Evolutionary conservation across 257 asterid species (phyloP), one percentile per base, ranked within the genome.

Genomic region (Solanum infundibuliforme): DNA sequence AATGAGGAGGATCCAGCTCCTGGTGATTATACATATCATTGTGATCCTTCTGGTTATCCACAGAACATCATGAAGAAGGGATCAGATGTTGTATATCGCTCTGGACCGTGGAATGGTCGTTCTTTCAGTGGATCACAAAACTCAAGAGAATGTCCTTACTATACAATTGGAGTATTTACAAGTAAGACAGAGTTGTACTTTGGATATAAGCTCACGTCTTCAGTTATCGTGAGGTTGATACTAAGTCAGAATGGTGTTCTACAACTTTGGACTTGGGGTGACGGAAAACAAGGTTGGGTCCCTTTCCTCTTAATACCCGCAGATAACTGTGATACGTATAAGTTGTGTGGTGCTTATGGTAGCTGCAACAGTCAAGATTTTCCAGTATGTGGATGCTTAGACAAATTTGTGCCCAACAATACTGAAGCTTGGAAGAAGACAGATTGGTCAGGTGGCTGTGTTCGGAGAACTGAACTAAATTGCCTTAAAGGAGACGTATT

Each of bases 271-370:
- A 88, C 25, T 6, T 91, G 93, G 94, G 87, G 66, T 21, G 86
- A 87, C 0, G 58, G 58, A 1, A 48, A 48, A 48, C 31, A 32
- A 27, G 89, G 39, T 5, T 94, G 98, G 98, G 32, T 12, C 0
- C 23, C 23, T 8, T 77, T 69, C 79, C 31, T 83, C 20, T 16
- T 55, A 39, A 11, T 83, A 21, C 95, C 91, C 0, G 20, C 68
- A 11, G 93, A 91, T 48, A 77, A 12, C 2, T 91, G 95, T 41
- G 96, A 92, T 65, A 27, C 4, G 5, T 94, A 92, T 48, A 83
- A 46, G 31, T 7, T 55, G 32, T 93, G 98, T 74, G 96, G 98
- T 3, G 79, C 93, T 1, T 76, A 89, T 71, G 93, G 92, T 4
- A 41, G 69, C 27, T 94, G 95, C 82, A 36, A 60, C 20, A 41